phyloP scores from a whole-genome alignment of 1,284 basidiomycete genomes.

The Polyporus tsugae region DNA sequence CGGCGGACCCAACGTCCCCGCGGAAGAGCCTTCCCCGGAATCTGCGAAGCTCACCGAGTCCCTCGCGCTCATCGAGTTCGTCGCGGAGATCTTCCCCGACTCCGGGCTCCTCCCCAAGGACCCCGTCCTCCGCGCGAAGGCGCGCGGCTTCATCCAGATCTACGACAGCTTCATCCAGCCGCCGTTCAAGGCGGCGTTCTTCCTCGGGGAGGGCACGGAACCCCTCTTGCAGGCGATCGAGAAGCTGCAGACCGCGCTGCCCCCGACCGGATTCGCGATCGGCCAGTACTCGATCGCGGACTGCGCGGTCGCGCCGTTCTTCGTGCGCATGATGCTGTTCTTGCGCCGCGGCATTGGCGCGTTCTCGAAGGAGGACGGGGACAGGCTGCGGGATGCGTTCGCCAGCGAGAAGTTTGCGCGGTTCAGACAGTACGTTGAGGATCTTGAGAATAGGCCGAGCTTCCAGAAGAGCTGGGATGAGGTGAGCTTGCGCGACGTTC shows the following conservation, averaged over 20 bases:
- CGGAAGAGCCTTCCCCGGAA: conserved; percentile 41
- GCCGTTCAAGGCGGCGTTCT: neutral
- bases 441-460: conserved; percentile 43
- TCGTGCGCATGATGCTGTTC: conserved; percentile 39
- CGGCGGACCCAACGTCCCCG: conserved; percentile 57
- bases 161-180: conserved; percentile 31
- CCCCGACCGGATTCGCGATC: conserved; percentile 20
- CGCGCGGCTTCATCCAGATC: conserved; percentile 5
- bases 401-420: conserved; percentile 40
- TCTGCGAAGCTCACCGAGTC: conserved; percentile 13
- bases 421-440: conserved; percentile 41
- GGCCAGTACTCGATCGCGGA: conserved; percentile 21
- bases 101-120: neutral
- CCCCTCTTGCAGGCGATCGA: conserved; percentile 11
- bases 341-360: conserved; percentile 42
- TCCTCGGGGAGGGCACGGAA: neutral
- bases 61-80: conserved; percentile 7
- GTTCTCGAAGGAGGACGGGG: conserved; percentile 40
- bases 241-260: conserved; percentile 16
- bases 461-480: conserved; percentile 42
- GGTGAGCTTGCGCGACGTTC: conserved; percentile 29
- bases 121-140: conserved; percentile 6
- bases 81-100: conserved; percentile 13
- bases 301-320: conserved; percentile 13
- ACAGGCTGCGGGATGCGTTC: conserved; percentile 38